Evolutionary conservation across 768 basidiomycete genomes (phyloP).

Genomic region (Naematelia aurantialba): DNA sequence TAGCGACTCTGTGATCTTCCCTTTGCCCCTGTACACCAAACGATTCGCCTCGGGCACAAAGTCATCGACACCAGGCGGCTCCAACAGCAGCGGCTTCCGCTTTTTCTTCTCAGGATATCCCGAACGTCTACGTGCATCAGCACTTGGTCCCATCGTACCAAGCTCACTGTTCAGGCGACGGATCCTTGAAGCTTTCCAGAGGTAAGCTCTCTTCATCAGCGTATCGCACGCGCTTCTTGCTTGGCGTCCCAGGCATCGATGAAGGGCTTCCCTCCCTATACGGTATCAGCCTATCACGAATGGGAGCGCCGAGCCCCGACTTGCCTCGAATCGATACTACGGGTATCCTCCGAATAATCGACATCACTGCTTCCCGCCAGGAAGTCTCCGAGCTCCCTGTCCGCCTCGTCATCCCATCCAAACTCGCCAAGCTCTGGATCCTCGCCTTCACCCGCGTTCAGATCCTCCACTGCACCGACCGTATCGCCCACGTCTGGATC

Average conservation of each 20-base stretch:
- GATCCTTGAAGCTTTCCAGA: conserved; percentile 40
- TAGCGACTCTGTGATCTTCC: conserved; percentile 54
- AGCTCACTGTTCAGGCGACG: conserved; percentile 16
- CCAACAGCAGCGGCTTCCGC: conserved; percentile 27
- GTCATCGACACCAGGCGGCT: conserved; percentile 18
- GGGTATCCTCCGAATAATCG: conserved; percentile 13
- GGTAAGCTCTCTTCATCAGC: conserved; percentile 44
- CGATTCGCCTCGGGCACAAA: conserved; percentile 21
- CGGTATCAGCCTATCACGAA: background rate
- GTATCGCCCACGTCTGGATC: conserved; percentile 1
- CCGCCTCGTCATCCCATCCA: conserved; percentile 69
- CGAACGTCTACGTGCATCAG: background rate
- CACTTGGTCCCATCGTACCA: background rate
- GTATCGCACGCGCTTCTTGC: conserved; percentile 41
- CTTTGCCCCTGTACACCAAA: conserved; percentile 12
- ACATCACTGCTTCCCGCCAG: conserved; percentile 56
- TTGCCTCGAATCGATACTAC: background rate
- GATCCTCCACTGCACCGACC: conserved; percentile 3
- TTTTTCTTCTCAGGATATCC: conserved; percentile 16
- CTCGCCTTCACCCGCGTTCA: conserved; percentile 11
- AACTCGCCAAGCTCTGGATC: conserved; percentile 22
- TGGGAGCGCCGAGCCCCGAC: background rate
- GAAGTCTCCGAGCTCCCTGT: conserved; percentile 80
- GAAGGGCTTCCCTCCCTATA: conserved; percentile 5
- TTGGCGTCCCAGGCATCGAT: conserved; percentile 29